phyloP scores from a whole-genome alignment of 2,329 filamentous ascomycete genomes.

The Neopestalotiopsis sp. region DNA sequence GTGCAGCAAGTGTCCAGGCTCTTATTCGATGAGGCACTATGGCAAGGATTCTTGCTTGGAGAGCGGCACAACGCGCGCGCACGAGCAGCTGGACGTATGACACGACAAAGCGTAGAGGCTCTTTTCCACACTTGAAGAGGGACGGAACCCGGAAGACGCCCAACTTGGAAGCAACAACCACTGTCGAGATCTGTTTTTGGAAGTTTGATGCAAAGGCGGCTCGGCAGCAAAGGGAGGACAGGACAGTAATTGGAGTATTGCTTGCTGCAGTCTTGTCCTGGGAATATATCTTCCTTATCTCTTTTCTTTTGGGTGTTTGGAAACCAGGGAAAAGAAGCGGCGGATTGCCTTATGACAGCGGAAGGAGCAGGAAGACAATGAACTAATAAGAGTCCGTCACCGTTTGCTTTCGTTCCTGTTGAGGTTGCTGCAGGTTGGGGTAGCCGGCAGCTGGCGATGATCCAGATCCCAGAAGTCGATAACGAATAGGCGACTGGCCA shows the following conservation, averaged over 20 bases:
- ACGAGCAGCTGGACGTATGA: constrained; percentile 26
- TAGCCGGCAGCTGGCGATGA: constrained; percentile 9
- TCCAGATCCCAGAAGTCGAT: constrained; percentile 15
- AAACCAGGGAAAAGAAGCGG: neutral
- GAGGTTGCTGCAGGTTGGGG: constrained; percentile 12
- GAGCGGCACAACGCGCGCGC: constrained; percentile 10
- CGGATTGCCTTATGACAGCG: constrained; percentile 10
- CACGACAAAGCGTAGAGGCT: constrained; percentile 29
- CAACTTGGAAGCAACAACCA: constrained; percentile 27
- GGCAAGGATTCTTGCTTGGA: constrained; percentile 28
- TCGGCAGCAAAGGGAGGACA: constrained; percentile 21
- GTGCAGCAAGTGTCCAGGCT: constrained; percentile 27
- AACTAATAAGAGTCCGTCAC: constrained; percentile 15
- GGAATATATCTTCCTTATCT: neutral
- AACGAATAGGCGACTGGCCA: constrained; percentile 14
- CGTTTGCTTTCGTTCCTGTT: neutral
- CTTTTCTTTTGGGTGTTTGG: neutral
- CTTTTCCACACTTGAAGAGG: constrained; percentile 27
- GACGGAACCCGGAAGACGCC: constrained; percentile 27
- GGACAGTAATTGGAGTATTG: too few species aligned
- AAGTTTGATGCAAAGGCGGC: constrained; percentile 25
- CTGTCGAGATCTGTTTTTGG: constrained; percentile 27
- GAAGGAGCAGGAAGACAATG: neutral
- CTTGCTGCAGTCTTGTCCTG: neutral
- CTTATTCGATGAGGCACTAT: constrained; percentile 29